Percentiles rank a stretch among this genome's conserved stretches.
These are phyloP conservation scores for Colletotrichum limetticola DNA, from an alignment of 2,329 filamentous ascomycete species.

Conservation along the genomic window DNA sequence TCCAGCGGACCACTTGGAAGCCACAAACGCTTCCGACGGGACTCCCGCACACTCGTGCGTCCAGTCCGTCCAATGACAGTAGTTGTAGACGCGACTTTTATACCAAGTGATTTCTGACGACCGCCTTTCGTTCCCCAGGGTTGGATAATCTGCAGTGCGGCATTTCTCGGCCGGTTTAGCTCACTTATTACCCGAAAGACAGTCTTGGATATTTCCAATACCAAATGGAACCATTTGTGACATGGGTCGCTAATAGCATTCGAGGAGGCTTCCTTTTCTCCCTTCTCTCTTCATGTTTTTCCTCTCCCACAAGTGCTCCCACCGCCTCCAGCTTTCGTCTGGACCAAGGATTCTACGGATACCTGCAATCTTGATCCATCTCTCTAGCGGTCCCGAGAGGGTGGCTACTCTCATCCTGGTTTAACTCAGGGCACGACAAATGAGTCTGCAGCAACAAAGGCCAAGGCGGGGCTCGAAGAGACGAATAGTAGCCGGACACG, in stretches of 20 bases:
- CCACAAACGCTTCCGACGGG: not conserved
- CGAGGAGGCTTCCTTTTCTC: not conserved
- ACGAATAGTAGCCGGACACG: constrained; percentile 14
- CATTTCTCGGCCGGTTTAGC: not conserved
- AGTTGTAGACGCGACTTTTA: not conserved
- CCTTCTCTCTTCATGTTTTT: not conserved
- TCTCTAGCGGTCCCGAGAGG: not conserved
- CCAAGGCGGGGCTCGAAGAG: constrained; percentile 2
- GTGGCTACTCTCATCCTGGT: not conserved
- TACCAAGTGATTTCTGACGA: not conserved
- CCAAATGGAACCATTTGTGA: no score
- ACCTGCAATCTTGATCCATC: not conserved
- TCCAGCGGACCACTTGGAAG: not conserved
- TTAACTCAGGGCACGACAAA: not conserved
- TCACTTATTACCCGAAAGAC: not conserved
- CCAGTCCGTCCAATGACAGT: not conserved
- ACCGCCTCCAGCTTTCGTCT: not conserved
- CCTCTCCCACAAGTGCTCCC: not conserved
- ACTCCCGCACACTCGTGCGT: not conserved
- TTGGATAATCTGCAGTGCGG: not conserved
- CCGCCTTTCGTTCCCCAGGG: not conserved
- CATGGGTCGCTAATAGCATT: not conserved
- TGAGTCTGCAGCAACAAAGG: not conserved
- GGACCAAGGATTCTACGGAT: no score
- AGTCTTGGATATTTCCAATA: not conserved